Base-by-base conservation (phyloP, 73 alveolate genomes). In the Symbiodinium natans region DNA sequence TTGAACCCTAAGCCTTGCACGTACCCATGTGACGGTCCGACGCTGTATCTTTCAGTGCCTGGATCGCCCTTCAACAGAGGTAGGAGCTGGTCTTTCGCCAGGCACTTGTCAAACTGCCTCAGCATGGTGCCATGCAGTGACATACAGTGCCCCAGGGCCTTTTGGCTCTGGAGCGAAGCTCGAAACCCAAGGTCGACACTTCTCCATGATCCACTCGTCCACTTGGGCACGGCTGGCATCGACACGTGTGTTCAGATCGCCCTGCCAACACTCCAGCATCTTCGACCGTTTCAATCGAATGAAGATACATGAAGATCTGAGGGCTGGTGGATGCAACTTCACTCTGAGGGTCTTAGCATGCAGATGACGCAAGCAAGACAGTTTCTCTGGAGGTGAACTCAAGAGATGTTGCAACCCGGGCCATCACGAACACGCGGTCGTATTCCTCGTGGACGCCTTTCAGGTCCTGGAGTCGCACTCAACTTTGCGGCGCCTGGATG, bases 361-460 rank as follows among this genome's bases (percentile, higher is more conserved):
- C n/a, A n/a, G n/a, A n/a, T n/a, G n/a, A n/a, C n/a, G n/a, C n/a
- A n/a, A n/a, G n/a, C n/a, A n/a, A n/a, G n/a, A n/a, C n/a, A n/a
- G n/a, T n/a, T n/a, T n/a, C n/a, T n/a, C n/a, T n/a, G n/a, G n/a
- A n/a, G n/a, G n/a, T n/a, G n/a, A n/a, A n/a, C n/a, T n/a, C n/a
- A n/a, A n/a, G n/a, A n/a, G n/a, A n/a, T 52, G 17, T 13, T 0
- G 71, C 71, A 52, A 52, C 23, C 71, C 71, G 23, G 80, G 25
- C 96, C 96, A 90, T 90, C 88, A 90, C 75, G 75, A 90, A 90
- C 29, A 90, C 96, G 34, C 96, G 96, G 82, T 90, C 96, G 82
- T 41, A 90, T 41, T 90, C 96, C 33, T 84, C 77, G 31, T 90
- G 96, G 46, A 90, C 96, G n/a, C 96, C 96, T 21, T 77, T 90